Conservation (phyloP, 768 basidiomycete species). For the Polyporus arcularius region DNA sequence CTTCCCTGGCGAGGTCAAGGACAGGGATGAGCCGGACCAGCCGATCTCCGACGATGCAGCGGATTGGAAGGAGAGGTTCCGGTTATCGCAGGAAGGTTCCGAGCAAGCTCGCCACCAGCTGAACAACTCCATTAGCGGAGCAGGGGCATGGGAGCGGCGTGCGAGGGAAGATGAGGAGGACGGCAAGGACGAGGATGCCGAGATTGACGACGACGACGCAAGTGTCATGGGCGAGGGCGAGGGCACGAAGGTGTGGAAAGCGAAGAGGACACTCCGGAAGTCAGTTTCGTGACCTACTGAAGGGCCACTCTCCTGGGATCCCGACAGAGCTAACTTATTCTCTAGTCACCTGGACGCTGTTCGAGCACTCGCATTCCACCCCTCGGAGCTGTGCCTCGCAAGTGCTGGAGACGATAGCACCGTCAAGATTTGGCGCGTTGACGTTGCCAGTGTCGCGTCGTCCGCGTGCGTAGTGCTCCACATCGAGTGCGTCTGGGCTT, state of each 20-base stretch:
- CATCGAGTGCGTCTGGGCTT: conserved; percentile 4
- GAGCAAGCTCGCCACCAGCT: conserved; percentile 47
- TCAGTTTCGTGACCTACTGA: conserved; percentile 44
- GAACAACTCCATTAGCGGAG: conserved; percentile 33
- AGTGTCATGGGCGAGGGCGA: conserved; percentile 66
- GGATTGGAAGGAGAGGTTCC: conserved; percentile 82
- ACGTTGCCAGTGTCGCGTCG: conserved; percentile 71
- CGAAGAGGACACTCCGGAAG: conserved; percentile 87
- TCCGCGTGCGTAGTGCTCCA: conserved; percentile 60
- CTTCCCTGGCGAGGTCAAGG: conserved; percentile 42
- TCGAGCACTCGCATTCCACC: conserved; percentile 87
- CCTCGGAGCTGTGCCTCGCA: conserved; percentile 81
- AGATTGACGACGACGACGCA: conserved; percentile 64
- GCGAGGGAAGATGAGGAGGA: conserved; percentile 64
- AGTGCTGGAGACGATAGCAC: conserved; percentile 95
- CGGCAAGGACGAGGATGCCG: conserved; percentile 65
- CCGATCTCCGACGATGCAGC: conserved; percentile 81
- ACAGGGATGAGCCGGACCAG: conserved; percentile 51
- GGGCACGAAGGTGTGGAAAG: conserved; percentile 77
- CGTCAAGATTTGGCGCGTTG: conserved; percentile 94
- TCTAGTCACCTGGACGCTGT: conserved; percentile 91
- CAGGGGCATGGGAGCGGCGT: conserved; percentile 53
- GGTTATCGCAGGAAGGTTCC: conserved; percentile 62
- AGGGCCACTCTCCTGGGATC: conserved; percentile 3
- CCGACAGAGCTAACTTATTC: conserved; percentile 17